Evolutionary conservation across 2,329 filamentous ascomycete species (phyloP), one percentile per base, ranked within the genome.

Genomic region (Fusarium neocosmosporiellum): DNA sequence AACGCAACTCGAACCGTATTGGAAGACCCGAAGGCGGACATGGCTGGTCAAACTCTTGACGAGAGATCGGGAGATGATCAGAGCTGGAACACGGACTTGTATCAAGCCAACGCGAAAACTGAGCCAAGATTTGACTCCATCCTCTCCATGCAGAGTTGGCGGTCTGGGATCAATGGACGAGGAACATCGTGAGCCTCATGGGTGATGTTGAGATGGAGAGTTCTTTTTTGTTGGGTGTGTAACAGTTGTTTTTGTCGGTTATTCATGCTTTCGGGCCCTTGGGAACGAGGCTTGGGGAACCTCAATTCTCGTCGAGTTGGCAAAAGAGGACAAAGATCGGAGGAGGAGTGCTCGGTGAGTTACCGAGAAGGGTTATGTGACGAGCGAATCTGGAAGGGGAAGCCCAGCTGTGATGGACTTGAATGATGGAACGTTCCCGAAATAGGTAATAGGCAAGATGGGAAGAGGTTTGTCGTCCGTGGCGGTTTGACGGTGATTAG

Each of bases 1-100:
- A 58, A 33, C 34, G 70, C 63, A 73, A 71, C 71, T 68, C 70
- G 59, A 73, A 68, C 70, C 70, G 67, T 50, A 39, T 33, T 60
- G 57, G 57, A 59, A 59, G 29, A 59, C 64, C 70, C 71, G 71
- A 73, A 41, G 71, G 70, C 16, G 70, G 71, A 73, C 70, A 71
- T 68, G 71, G 67, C 70, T 68, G 43, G 24, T 29, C 24, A 29
- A 71, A 54, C 60, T 65, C 39, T 58, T 43, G 14, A 65, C 10
- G 46, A 24, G 20, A 71, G 29, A 59, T 63, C 58, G 70, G 66
- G 46, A 31, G 46, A 67, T 20, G 36, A 36, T 50, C 59, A 64
- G 59, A 70, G 54, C 27, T 46, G 55, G 60, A 59, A 31, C 41
- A 39, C 57, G 60, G 61, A 37, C 10, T 70, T 27, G 22, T 46